Evolutionary conservation across 441 rosid genomes (phyloP).

Genomic region (Jatropha multifida): DNA sequence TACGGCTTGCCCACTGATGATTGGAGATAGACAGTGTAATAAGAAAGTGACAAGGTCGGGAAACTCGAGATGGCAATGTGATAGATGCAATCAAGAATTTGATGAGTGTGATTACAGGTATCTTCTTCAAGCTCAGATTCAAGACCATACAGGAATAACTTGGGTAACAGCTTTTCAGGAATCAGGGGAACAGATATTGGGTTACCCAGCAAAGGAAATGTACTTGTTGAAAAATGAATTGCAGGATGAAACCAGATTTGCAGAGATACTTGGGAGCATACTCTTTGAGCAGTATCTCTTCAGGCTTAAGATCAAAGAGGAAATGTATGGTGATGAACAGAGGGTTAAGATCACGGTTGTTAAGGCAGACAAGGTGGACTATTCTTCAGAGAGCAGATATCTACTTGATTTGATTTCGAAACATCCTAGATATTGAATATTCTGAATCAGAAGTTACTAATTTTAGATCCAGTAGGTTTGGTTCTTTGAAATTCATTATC

Average conservation of each 20-base stretch:
- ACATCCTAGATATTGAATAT: slow-evolving; percentile 19
- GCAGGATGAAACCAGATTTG: slow-evolving; percentile 60
- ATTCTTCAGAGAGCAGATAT: slow-evolving; percentile 56
- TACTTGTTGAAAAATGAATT: slow-evolving; percentile 55
- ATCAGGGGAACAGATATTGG: slow-evolving; percentile 76
- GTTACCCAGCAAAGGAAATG: slow-evolving; percentile 70
- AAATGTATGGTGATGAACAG: slow-evolving; percentile 72
- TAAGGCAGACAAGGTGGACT: slow-evolving; percentile 61
- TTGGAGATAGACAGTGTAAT: slow-evolving; percentile 87
- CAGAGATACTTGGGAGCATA: slow-evolving; percentile 46
- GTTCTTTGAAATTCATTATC: slow-evolving; percentile 1
- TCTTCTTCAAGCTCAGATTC: slow-evolving; percentile 88
- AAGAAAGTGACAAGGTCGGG: slow-evolving; percentile 70
- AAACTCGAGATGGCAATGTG: slow-evolving; percentile 67
- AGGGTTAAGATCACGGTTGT: slow-evolving; percentile 74
- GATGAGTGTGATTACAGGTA: slow-evolving; percentile 83
- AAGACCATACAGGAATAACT: slow-evolving; percentile 76
- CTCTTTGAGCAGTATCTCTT: slow-evolving; percentile 63
- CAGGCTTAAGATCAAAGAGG: slow-evolving; percentile 87
- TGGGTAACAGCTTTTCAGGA: slow-evolving; percentile 96
- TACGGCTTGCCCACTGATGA: slow-evolving; percentile 86
- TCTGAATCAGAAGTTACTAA: slow-evolving; percentile 12
- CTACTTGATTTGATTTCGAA: slow-evolving; percentile 51
- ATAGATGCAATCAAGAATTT: slow-evolving; percentile 82
- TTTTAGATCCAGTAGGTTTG: slow-evolving; percentile 7